A percentile compares a stretch with the other conserved stretches of the same genome.
Conservation (phyloP, 768 basidiomycete genomes). For the Agrocybe praecox region DNA sequence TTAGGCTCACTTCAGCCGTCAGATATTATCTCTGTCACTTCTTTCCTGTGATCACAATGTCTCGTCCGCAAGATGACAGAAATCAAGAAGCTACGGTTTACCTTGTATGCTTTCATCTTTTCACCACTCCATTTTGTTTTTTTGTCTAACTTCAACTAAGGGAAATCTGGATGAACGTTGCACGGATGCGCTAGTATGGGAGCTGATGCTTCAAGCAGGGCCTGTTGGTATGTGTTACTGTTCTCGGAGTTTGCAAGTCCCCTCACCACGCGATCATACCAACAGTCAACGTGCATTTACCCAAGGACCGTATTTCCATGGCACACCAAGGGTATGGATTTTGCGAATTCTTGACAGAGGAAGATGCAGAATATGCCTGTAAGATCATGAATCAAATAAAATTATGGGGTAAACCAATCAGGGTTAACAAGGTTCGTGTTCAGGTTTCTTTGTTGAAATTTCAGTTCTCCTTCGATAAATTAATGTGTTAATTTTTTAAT, state of each 20-base stretch:
- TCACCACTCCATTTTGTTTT: neutral
- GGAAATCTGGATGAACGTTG: constrained; percentile 97
- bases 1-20: too few species aligned
- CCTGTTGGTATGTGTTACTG: constrained; percentile 78
- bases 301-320: constrained; percentile 98
- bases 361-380: constrained; percentile 99
- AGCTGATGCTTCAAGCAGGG: constrained; percentile 98
- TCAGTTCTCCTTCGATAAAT: too few species aligned
- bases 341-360: constrained; percentile 98
- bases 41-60: constrained; percentile 36
- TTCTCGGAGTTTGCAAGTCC: neutral
- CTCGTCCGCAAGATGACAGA: constrained; percentile 82
- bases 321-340: constrained; percentile 99
- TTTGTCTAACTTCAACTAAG: constrained; percentile 40
- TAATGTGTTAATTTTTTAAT: neutral
- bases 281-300: constrained; percentile 94
- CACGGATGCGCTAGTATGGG: constrained; percentile 94
- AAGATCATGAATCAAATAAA: constrained; percentile 99
- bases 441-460: neutral
- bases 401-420: constrained; percentile 96
- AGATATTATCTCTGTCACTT: too few species aligned
- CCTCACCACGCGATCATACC: neutral
- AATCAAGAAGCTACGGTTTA: constrained; percentile 94
- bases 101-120: constrained; percentile 46
- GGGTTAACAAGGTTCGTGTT: constrained; percentile 91